Percentiles rank a stretch among this genome's conserved stretches.
Evolutionary conservation across 1,139 yeast species (phyloP).

Genomic region (Entelexis paramagnoliae): DNA sequence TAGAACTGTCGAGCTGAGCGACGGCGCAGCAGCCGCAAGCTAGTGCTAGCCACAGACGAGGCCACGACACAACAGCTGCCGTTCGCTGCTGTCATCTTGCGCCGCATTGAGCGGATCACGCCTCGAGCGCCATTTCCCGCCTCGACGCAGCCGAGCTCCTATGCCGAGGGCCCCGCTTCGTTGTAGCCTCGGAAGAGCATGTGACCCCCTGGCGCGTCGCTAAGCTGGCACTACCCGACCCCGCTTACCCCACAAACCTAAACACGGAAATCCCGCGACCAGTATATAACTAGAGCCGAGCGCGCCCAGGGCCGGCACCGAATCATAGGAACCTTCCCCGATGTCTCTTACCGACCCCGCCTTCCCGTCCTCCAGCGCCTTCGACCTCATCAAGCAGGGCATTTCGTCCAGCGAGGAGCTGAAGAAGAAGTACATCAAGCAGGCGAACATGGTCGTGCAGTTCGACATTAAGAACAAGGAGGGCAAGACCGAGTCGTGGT

Average conservation of each 20-base stretch:
- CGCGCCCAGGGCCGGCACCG: too few species aligned
- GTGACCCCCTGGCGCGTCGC: neutral
- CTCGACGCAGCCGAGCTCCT: neutral
- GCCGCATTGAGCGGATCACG: too few species aligned
- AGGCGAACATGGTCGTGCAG: constrained; percentile 54
- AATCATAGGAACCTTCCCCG: neutral
- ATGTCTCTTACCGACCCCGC: constrained; percentile 26
- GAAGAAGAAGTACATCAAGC: constrained; percentile 32
- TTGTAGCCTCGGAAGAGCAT: constrained; percentile 6
- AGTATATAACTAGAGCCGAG: constrained; percentile 9
- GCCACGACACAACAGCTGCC: too few species aligned
- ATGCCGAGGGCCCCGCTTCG: constrained; percentile 1
- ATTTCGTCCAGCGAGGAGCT: constrained; percentile 28
- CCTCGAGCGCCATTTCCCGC: neutral
- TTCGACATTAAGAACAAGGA: constrained; percentile 62
- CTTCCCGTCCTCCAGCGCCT: constrained; percentile 36
- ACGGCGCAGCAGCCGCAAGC: neutral
- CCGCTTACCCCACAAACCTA: constrained; percentile 11
- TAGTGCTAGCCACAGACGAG: too few species aligned
- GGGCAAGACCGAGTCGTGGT: constrained; percentile 58
- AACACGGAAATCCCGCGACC: neutral
- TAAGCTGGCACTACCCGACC: constrained; percentile 2
- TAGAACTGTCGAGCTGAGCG: neutral
- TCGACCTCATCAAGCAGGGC: constrained; percentile 32
- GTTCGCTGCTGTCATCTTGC: too few species aligned